Base-by-base conservation (phyloP, 1,139 yeast genomes). In the Entelexis sorbosivorans region DNA sequence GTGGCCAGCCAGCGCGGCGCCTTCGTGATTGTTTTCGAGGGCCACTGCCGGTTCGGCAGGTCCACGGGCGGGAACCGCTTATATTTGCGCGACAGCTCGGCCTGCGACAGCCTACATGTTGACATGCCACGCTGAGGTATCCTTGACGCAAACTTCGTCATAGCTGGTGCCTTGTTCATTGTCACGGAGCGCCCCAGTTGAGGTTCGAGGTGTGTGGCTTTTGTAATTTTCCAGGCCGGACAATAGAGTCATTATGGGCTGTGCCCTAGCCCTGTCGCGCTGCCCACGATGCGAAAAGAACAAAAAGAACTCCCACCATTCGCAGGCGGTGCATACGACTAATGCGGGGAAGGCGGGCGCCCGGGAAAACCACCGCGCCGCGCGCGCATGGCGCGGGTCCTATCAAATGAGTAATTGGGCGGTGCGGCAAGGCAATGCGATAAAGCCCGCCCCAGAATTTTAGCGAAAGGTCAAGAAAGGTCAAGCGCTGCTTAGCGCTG, bases 1-100 rank as follows among this genome's bases (percentile, higher is more conserved):
- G 97, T 91, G 9, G 96, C 84, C 51, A 91, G 76, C 97, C 97
- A 91, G 66, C 97, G 76, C 52, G 98, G 97, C 3, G 96, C 83
- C 66, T 81, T 81, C 49, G 77, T 77, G 60, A 91, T 74, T 38
- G 79, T 70, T 51, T 78, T 79, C 56, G 76, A 70, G 11, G 98
- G 98, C 98, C 98, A 91, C 58, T 80, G 78, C 60, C 98, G 78
- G 62, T 82, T 76, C 26, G 86, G 80, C 58, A 89, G 73, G 45
- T 79, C 67, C 45, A 89, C 72, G 3, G 82, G 77, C 52, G 79
- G 76, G 63, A 82, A 86, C 48, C 82, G 73, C 61, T 72, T 75
- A 68, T 91, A 91, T 65, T 91, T 91, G n/a, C 44, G 24, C 17
- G 43, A 19, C 7, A 46, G 43, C 6, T 38, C 38, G 22, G 48